Evolutionary conservation across 169 alveolate species (phyloP).

Genomic region (Ichthyophthirius multifiliis): DNA sequence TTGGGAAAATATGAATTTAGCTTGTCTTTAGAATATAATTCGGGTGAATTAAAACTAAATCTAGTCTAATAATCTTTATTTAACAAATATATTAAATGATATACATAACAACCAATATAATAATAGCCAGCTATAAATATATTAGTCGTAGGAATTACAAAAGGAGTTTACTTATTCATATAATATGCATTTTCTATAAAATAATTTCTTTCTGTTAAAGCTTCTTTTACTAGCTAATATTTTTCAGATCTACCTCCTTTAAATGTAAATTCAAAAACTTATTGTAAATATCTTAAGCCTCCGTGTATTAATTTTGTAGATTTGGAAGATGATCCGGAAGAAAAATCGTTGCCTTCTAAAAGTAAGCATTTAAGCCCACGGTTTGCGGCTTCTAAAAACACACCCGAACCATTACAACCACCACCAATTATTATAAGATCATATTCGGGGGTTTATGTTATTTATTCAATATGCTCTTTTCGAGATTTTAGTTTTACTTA

Average conservation of each 20-base stretch:
- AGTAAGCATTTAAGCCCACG: conserved; percentile 92
- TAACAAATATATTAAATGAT: conserved; percentile 75
- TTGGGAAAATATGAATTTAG: conserved; percentile 56
- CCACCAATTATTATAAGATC: conserved; percentile 92
- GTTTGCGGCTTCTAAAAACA: conserved; percentile 92
- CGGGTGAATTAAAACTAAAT: conserved; percentile 43
- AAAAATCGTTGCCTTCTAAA: conserved; percentile 91
- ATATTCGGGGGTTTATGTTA: conserved; percentile 28
- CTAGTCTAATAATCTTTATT: conserved; percentile 22
- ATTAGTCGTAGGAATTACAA: conserved; percentile 86
- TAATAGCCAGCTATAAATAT: conserved; percentile 85
- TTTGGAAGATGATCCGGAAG: conserved; percentile 93
- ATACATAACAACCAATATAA: conserved; percentile 80
- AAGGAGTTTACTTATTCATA: conserved; percentile 83
- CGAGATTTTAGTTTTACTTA: not conserved
- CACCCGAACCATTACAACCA: conserved; percentile 85
- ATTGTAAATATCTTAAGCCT: conserved; percentile 71
- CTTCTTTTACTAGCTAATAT: conserved; percentile 87
- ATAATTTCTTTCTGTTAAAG: conserved; percentile 92
- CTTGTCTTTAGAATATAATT: conserved; percentile 14
- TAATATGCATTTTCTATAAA: conserved; percentile 87
- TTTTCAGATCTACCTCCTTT: conserved; percentile 65
- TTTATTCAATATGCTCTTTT: not conserved
- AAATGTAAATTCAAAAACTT: conserved; percentile 25
- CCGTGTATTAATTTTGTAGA: conserved; percentile 95